Evolutionary conservation across 2,329 filamentous ascomycete species (phyloP), one percentile per base, ranked within the genome.

Genomic region (Fusarium sp.): DNA sequence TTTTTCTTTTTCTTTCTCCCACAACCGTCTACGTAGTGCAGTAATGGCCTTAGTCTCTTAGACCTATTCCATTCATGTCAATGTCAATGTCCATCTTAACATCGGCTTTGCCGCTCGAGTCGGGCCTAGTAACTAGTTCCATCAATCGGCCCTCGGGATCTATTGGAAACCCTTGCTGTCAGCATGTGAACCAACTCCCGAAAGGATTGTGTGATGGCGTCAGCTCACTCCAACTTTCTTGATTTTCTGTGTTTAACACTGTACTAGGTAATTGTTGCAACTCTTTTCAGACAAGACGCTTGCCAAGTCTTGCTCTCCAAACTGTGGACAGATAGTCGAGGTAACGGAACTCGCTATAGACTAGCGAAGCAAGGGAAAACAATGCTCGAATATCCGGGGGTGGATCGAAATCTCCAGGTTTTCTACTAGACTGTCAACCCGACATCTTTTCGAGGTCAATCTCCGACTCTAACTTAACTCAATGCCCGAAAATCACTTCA

Each of bases 51-150:
- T 24, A 24, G 22, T 24, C 45, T 42, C 53, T 34, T 18, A 11
- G 17, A 11, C 42, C 51, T 33, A 14, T 39, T 60, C 13, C 13
- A 9, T 20, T 15, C 20, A 9, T 59, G 31, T 36, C 14, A 7
- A 36, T 9, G 15, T 36, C 34, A 36, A 45, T 11, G 15, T 42
- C 31, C 18, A 45, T 11, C 11, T 42, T 24, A 17, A 33, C 57
- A 48, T 63, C 55, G 59, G 58, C 68, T 38, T 50, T 55, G 46
- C 45, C 38, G 52, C 46, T 68, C 40, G 13, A 68, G 51, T 63
- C 48, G 64, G 45, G 56, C 39, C 45, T 67, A 63, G 56, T 56
- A 24, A 39, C 40, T 51, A 53, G 48, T 42, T 34, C 39, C 24
- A 24, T 52, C 40, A 57, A 51, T 45, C 39, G 59, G 52, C 60